Evolutionary conservation across 345 rosid genomes (phyloP).

Genomic region (Sisymbrium irio): DNA sequence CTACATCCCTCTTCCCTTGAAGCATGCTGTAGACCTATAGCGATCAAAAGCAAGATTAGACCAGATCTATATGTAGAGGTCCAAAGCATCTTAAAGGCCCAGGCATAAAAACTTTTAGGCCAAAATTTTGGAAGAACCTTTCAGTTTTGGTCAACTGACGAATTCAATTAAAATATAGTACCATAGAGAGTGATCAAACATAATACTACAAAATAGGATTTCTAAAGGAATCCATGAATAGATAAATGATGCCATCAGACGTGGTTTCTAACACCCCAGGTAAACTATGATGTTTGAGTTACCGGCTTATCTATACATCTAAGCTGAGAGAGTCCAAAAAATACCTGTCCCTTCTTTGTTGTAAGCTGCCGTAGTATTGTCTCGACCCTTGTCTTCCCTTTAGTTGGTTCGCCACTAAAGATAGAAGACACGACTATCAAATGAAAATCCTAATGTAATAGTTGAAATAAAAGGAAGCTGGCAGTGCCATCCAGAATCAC

Average conservation of each 20-base stretch:
- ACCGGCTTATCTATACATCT: not conserved
- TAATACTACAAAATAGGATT: not conserved
- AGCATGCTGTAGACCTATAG: slow-evolving; percentile 88
- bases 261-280: not conserved
- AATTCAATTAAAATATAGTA: not conserved
- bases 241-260: not conserved
- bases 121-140: not conserved
- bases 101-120: not conserved
- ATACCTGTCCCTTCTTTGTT: slow-evolving; percentile 96
- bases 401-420: slow-evolving; percentile 83
- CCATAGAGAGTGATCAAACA: not conserved
- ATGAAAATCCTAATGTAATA: not conserved
- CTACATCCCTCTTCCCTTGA: slow-evolving; percentile 93
- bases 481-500: not conserved
- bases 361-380: slow-evolving; percentile 89
- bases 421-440: slow-evolving; percentile 23
- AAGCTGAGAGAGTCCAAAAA: not conserved
- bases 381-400: slow-evolving; percentile 81
- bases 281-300: not conserved
- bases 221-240: not conserved
- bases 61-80: not conserved
- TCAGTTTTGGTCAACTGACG: not conserved
- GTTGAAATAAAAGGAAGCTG: not conserved
- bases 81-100: slow-evolving; percentile 6
- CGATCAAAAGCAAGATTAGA: slow-evolving; percentile 3